Base-by-base conservation (phyloP, 192 early-diverging fungal species). In the Entomortierella beljakovae region DNA sequence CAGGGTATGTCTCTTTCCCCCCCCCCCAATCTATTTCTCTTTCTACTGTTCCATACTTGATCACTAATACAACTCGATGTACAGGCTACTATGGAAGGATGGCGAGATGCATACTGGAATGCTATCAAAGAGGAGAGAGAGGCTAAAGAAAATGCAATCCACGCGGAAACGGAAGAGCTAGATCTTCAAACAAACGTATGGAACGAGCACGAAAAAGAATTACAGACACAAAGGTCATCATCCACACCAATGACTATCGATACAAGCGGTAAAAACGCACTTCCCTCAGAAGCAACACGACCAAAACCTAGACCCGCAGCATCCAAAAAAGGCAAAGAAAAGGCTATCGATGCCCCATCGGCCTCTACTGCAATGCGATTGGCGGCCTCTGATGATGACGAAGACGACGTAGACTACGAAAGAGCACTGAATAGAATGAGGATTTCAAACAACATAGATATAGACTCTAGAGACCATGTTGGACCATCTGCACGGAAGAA, bases 21-120 rank as follows among this genome's bases (percentile, higher is more conserved):
- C n/a, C 54, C 4, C 42, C 4, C 20, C 2, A 20, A 1, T 22
- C 25, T 61, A 2, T 10, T 13, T 53, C 1, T 61, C 15, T n/a
- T 7, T n/a, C 13, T 33, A 52, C 11, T 32, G 32, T 8, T 4
- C 0, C 37, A 25, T 22, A 0, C 52, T n/a, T n/a, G n/a, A n/a
- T n/a, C n/a, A n/a, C 37, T 38, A 8, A 13, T 38, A 6, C 37
- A 20, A 20, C 43, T 2, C 15, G 20, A 20, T 46, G 37, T 20
- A 46, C 43, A 79, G 75, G 18, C 67, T 26, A 54, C 68, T 1
- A 70, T 79, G 67, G 43, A 79, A 18, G 75, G 75, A 20, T 79
- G 75, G 75, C 61, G 68, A 18, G 75, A 79, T 46, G 75, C 67
- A 4, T 58, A 79, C 48, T 79, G 67, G 67, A 57, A 65, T 4